Evolutionary conservation across 1,284 basidiomycete species (phyloP).

Genomic region (Porphyrellus sp.): DNA sequence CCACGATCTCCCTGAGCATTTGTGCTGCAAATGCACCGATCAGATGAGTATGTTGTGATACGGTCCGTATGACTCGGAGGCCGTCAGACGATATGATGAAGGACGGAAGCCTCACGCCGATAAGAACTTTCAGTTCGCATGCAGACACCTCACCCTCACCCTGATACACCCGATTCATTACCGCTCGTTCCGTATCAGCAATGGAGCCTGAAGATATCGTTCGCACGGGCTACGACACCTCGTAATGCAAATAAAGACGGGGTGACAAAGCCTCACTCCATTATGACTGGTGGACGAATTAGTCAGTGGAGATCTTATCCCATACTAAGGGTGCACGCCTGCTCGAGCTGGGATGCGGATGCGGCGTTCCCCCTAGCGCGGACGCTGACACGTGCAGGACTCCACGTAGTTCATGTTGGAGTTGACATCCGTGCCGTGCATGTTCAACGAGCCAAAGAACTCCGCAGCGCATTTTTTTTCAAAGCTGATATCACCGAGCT

Average conservation of each 20-base stretch:
- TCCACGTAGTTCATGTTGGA: constrained; percentile 5
- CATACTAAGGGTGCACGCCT: constrained; percentile 1
- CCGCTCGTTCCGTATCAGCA: constrained; percentile 14
- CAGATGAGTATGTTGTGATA: background rate
- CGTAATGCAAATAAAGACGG: background rate
- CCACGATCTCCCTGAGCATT: background rate
- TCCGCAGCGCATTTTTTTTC: constrained; percentile 8
- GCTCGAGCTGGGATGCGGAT: constrained; percentile 10
- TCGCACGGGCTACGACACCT: background rate
- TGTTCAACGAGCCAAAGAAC: constrained; percentile 11
- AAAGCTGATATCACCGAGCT: constrained; percentile 8
- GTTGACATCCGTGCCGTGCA: constrained; percentile 8
- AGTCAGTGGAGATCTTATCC: background rate
- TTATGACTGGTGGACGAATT: background rate
- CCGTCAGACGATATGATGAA: background rate
- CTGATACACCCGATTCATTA: constrained; percentile 20
- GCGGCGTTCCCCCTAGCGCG: constrained; percentile 12
- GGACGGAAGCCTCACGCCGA: constrained; percentile 3
- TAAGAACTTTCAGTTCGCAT: constrained; percentile 7
- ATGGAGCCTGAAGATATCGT: constrained; percentile 12
- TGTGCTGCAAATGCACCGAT: background rate
- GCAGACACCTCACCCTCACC: background rate
- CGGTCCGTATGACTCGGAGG: background rate
- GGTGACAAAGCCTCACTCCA: background rate
- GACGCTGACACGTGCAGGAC: constrained; percentile 8